Conservation (phyloP, 1,139 yeast species). For the Petasospora rhodanensis region DNA sequence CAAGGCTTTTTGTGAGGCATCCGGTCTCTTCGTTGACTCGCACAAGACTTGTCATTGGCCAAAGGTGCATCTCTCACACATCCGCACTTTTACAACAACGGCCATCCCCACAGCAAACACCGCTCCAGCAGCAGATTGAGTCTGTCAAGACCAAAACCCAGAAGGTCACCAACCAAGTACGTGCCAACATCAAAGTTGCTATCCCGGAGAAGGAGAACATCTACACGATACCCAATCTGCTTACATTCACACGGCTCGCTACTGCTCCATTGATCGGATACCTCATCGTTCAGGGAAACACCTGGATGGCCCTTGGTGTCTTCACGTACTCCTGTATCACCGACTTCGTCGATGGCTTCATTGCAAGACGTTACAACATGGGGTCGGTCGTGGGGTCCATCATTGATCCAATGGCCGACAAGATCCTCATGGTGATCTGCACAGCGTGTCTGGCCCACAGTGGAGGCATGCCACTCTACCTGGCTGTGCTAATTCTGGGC, state of each 20-base stretch:
- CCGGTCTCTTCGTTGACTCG: too few species aligned
- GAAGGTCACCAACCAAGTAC: constrained; percentile 14
- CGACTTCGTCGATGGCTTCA: constrained; percentile 85
- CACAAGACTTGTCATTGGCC: too few species aligned
- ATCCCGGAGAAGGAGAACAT: constrained; percentile 52
- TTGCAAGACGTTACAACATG: constrained; percentile 77
- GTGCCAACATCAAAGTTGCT: constrained; percentile 19
- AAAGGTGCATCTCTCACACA: too few species aligned
- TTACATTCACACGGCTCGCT: constrained; percentile 73
- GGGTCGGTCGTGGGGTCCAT: constrained; percentile 85
- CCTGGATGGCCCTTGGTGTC: constrained; percentile 60
- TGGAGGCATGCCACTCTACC: constrained; percentile 59
- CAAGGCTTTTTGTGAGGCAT: too few species aligned
- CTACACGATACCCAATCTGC: constrained; percentile 78
- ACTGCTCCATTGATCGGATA: constrained; percentile 85
- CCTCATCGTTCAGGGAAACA: constrained; percentile 57
- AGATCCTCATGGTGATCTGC: constrained; percentile 80
- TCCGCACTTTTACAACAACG: too few species aligned
- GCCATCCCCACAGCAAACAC: not conserved
- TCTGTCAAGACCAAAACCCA: constrained; percentile 6
- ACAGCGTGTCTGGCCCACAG: constrained; percentile 72
- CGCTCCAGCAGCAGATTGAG: constrained; percentile 23
- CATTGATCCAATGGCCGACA: constrained; percentile 94
- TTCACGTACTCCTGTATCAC: constrained; percentile 86
- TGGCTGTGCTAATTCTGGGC: constrained; percentile 77